A percentile compares a stretch with the other conserved stretches of the same genome.
These are phyloP conservation scores for Cryptococcus wingfieldii DNA, from an alignment of 1,284 basidiomycete species.

Conservation along the genomic window DNA sequence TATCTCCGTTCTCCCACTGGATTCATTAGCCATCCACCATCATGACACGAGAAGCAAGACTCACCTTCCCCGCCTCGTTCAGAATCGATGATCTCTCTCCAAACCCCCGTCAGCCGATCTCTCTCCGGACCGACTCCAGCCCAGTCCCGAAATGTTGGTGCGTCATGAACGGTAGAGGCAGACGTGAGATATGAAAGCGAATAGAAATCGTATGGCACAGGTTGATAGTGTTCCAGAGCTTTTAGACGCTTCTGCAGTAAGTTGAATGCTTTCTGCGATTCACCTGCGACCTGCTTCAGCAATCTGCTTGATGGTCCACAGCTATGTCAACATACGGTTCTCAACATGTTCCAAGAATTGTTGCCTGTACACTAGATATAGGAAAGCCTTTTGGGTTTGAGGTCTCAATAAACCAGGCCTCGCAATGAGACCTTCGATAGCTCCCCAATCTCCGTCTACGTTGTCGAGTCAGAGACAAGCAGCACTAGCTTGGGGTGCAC, in stretches of 20 bases:
- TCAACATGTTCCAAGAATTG: constrained; percentile 53
- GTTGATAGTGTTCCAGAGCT: constrained; percentile 54
- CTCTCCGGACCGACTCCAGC: constrained; percentile 47
- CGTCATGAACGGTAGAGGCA: constrained; percentile 51
- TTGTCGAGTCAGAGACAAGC: background rate
- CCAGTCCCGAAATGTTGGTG: constrained; percentile 52
- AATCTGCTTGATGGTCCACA: background rate
- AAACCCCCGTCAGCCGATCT: constrained; percentile 45
- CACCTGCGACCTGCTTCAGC: constrained; percentile 21
- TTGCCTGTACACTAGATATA: constrained; percentile 46
- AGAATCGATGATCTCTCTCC: constrained; percentile 43
- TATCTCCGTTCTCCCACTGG: constrained; percentile 17
- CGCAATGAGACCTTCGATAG: constrained; percentile 47
- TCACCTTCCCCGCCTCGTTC: constrained; percentile 12
- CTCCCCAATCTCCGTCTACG: constrained; percentile 52
- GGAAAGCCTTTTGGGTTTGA: constrained; percentile 51
- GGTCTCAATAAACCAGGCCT: constrained; percentile 46
- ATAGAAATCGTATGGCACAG: constrained; percentile 52
- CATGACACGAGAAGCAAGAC: background rate
- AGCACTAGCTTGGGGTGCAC: background rate
- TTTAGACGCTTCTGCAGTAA: constrained; percentile 53
- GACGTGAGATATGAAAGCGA: constrained; percentile 53
- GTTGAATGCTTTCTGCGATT: constrained; percentile 52
- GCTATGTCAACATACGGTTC: constrained; percentile 40
- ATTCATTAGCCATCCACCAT: background rate